Percentiles rank a stretch among this genome's conserved stretches.
phyloP scores from a whole-genome alignment of 768 basidiomycete genomes.

The Peribolospora baueri region DNA sequence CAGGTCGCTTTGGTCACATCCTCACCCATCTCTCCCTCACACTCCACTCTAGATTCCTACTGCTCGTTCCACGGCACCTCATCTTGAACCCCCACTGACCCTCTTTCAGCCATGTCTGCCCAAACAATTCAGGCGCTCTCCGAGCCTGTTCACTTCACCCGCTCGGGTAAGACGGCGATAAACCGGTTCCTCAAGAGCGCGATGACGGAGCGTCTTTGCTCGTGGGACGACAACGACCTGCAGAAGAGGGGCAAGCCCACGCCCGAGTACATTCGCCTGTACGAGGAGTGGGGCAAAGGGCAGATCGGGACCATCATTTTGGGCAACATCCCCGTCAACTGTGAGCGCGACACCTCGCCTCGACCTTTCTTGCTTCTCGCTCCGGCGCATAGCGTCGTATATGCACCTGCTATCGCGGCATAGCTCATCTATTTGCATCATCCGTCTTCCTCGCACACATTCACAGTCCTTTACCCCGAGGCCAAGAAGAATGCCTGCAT shows the following conservation, averaged over 20 bases:
- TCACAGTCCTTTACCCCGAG: slow-evolving; percentile 12
- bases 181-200: slow-evolving; percentile 16
- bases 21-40: no score
- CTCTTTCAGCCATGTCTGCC: no score
- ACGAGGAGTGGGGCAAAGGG: slow-evolving; percentile 18
- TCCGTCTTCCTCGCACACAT: neutral
- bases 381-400: no score
- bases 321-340: slow-evolving; percentile 16
- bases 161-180: slow-evolving; percentile 12
- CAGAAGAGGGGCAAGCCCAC: slow-evolving; percentile 15
- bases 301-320: slow-evolving; percentile 16
- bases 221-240: slow-evolving; percentile 11
- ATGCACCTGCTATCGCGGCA: no score
- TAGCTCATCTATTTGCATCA: neutral
- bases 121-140: neutral
- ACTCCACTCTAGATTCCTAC: no score
- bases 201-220: slow-evolving; percentile 19
- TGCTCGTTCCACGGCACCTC: no score
- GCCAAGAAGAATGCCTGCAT: slow-evolving; percentile 16
- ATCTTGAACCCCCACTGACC: no score
- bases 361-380: no score
- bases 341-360: no score
- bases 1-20: no score
- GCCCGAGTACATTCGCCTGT: slow-evolving; percentile 14
- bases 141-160: slow-evolving; percentile 12